Evolutionary conservation across 371 early-diverging fungal genomes (phyloP), one percentile per base, ranked within the genome.

Genomic region (Rhizomucor miehei): DNA sequence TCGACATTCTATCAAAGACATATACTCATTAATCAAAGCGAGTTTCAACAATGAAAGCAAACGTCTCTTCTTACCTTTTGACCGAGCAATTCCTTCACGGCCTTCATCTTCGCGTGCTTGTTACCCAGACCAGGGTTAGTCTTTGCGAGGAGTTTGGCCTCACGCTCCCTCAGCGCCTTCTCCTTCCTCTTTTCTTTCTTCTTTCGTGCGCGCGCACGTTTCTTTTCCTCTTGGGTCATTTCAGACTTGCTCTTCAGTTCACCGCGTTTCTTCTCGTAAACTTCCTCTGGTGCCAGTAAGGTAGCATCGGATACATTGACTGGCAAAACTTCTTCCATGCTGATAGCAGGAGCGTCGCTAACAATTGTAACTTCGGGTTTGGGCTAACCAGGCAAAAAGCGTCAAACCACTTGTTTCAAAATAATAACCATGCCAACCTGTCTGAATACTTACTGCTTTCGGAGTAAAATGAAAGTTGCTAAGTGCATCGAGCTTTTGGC

Each of bases 321-420:
- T 10, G 98, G 98, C 48, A 91, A 90, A 23, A 91, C 89, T 68
- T 98, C 98, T 73, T 98, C 98, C 88, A 97, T 89, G 45, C 86
- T 78, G 59, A 98, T 86, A 1, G 98, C 92, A 6, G 97, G 90
- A 20, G 91, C 87, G 53, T 88, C 85, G 47, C 88, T 78, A 49
- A 88, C 82, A 48, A 96, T 87, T 10, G 80, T 79, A 53, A 94
- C 79, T 55, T 95, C 92, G 19, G 88, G 74, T 61, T 82, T 82
- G 49, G 82, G 72, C 66, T 70, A 58, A 39, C 40, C n/a, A n/a
- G n/a, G n/a, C n/a, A n/a, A 16, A 54, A 48, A 43, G 14, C 21
- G 6, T 14, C 16, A 17, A 1, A 34, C 35, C 5, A 29, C 5
- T 8, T 44, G 37, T 39, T 8, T 14, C 5, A 6, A 23, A 29